A percentile compares a stretch with the other conserved stretches of the same genome.
These are phyloP conservation scores for Tulasnella sp. DNA, from an alignment of 768 basidiomycete genomes.

Conservation along the genomic window DNA sequence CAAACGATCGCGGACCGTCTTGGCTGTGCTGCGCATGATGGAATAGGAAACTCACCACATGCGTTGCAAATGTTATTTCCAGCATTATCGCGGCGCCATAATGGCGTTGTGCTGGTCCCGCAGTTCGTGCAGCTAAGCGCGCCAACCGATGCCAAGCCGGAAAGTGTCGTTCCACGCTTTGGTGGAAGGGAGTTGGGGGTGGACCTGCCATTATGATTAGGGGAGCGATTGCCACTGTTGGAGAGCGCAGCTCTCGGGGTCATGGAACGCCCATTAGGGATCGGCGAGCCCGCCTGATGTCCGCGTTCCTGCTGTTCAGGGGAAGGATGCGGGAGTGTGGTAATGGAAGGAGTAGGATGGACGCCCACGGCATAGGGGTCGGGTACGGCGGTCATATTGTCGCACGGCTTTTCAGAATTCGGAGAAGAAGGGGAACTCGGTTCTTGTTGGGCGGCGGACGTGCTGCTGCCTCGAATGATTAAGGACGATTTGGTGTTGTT, in stretches of 20 bases:
- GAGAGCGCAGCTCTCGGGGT: slow-evolving; percentile 15
- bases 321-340: slow-evolving; percentile 9
- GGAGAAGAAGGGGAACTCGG: slow-evolving; percentile 2
- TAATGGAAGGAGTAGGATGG: slow-evolving; percentile 11
- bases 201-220: slow-evolving; percentile 1
- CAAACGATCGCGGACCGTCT: too few relatives aligned
- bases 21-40: not conserved
- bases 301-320: slow-evolving; percentile 21
- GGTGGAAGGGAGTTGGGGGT: not conserved
- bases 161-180: slow-evolving; percentile 7
- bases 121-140: slow-evolving; percentile 81
- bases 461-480: slow-evolving; percentile 35
- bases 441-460: slow-evolving; percentile 20
- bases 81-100: slow-evolving; percentile 83
- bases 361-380: slow-evolving; percentile 17
- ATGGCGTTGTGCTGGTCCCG: slow-evolving; percentile 77
- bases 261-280: slow-evolving; percentile 1
- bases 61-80: slow-evolving; percentile 94
- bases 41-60: slow-evolving; percentile 57
- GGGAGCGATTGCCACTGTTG: slow-evolving; percentile 6
- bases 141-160: slow-evolving; percentile 40
- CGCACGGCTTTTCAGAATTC: not conserved
- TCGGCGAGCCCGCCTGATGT: slow-evolving; percentile 7
- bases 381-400: not conserved
- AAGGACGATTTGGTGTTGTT: slow-evolving; percentile 59